Evolutionary conservation across 805 yeast genomes (phyloP).

Genomic region (Yarrowia porcina): DNA sequence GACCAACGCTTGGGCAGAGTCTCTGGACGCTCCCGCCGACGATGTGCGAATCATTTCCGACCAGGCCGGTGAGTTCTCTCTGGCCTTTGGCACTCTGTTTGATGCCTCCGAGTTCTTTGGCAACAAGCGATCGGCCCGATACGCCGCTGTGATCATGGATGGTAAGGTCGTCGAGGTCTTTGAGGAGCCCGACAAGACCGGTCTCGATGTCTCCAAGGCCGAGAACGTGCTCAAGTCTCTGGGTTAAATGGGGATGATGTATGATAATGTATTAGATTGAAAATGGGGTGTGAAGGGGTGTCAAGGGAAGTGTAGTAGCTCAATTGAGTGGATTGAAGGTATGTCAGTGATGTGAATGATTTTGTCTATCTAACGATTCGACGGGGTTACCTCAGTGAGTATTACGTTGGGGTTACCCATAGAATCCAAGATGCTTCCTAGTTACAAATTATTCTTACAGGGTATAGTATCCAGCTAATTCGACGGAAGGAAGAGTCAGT

Average conservation of each 20-base stretch:
- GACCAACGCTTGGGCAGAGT: conserved; percentile 71
- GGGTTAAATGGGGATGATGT: neutral
- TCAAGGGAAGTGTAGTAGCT: too few species aligned
- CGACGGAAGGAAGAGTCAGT: too few species aligned
- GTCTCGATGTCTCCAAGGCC: conserved; percentile 47
- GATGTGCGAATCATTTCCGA: conserved; percentile 67
- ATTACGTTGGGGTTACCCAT: too few species aligned
- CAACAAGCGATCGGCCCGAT: conserved; percentile 68
- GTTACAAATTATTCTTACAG: too few species aligned
- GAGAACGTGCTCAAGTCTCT: conserved; percentile 34
- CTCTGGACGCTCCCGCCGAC: conserved; percentile 32
- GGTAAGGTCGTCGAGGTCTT: conserved; percentile 66
- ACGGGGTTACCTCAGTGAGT: too few species aligned
- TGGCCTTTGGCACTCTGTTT: conserved; percentile 60
- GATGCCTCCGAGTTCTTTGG: conserved; percentile 80
- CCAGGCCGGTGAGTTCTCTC: conserved; percentile 69
- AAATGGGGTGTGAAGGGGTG: too few species aligned
- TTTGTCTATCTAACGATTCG: too few species aligned
- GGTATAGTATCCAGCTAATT: too few species aligned
- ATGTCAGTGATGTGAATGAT: too few species aligned
- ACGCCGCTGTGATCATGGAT: conserved; percentile 69
- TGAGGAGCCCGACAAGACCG: conserved; percentile 77
- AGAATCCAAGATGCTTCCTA: too few species aligned
- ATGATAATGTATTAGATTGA: neutral
- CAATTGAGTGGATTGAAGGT: too few species aligned